These are phyloP conservation scores for Botryotinia calthae DNA, from an alignment of 2,329 filamentous ascomycete species.

Conservation along the genomic window DNA sequence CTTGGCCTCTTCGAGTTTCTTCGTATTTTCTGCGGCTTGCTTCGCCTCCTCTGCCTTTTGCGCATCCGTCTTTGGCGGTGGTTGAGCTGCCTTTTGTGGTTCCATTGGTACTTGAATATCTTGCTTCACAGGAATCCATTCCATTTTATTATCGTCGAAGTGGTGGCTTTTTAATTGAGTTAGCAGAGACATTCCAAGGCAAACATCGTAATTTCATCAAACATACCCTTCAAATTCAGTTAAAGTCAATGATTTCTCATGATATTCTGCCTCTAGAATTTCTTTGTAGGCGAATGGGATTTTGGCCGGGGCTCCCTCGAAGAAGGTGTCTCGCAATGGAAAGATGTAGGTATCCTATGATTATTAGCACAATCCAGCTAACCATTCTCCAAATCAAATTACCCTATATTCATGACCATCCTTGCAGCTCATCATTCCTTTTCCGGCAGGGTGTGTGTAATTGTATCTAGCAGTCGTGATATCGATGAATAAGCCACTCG, in stretches of 20 bases:
- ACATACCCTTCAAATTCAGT: conserved; percentile 52
- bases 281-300: conserved; percentile 63
- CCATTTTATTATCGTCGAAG: conserved; percentile 43
- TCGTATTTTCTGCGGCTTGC: conserved; percentile 32
- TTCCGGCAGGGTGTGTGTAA: conserved; percentile 42
- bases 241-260: conserved; percentile 48
- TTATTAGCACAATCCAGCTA: conserved; percentile 17
- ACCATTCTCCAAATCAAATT: conserved; percentile 19
- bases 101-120: conserved; percentile 13
- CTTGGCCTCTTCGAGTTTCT: conserved; percentile 33
- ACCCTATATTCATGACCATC: conserved; percentile 51
- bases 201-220: conserved; percentile 29
- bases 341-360: conserved; percentile 59
- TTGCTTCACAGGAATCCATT: conserved; percentile 34
- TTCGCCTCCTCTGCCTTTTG: conserved; percentile 23
- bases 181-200: background rate
- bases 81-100: conserved; percentile 30
- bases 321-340: conserved; percentile 65
- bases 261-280: conserved; percentile 58
- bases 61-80: conserved; percentile 13
- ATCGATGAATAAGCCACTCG: conserved; percentile 77
- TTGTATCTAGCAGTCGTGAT: conserved; percentile 66
- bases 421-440: conserved; percentile 50
- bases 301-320: conserved; percentile 64
- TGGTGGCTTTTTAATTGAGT: conserved; percentile 39